These are phyloP conservation scores for Penicillium pancosmium DNA, from an alignment of 495 filamentous ascomycete species.

Conservation along the genomic window DNA sequence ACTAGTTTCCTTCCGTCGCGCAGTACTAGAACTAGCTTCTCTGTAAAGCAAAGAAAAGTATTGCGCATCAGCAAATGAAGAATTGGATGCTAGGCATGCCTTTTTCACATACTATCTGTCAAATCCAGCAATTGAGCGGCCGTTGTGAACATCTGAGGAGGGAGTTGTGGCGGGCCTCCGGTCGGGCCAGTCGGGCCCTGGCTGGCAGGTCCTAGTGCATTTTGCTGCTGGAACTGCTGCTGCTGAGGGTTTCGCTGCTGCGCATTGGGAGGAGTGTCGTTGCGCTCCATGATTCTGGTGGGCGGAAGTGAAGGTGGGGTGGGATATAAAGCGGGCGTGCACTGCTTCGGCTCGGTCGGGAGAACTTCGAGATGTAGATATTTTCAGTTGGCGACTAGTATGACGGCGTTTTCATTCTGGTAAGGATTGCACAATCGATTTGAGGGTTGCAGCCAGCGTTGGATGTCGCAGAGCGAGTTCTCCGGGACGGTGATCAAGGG, in stretches of 20 bases:
- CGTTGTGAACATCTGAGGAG: constrained; percentile 94
- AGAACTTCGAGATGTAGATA: background rate
- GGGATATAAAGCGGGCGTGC: constrained; percentile 7
- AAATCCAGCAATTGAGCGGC: constrained; percentile 92
- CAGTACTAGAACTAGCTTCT: constrained; percentile 88
- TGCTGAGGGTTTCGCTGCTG: constrained; percentile 26
- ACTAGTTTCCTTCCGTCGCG: constrained; percentile 92
- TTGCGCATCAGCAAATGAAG: background rate
- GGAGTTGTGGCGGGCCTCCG: constrained; percentile 51
- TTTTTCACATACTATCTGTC: constrained; percentile 76
- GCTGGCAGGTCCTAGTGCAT: constrained; percentile 26
- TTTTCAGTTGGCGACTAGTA: background rate
- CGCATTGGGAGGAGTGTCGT: constrained; percentile 36
- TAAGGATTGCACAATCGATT: constrained; percentile 10
- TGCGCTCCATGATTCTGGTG: constrained; percentile 42
- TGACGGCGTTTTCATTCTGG: constrained; percentile 11
- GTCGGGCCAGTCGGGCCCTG: constrained; percentile 24
- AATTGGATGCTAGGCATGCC: background rate
- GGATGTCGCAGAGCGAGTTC: constrained; percentile 8
- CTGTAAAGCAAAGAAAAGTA: constrained; percentile 43
- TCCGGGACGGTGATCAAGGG: constrained; percentile 17
- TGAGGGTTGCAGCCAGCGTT: constrained; percentile 1
- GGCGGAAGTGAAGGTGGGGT: constrained; percentile 11
- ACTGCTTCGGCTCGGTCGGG: background rate
- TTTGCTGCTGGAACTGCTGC: constrained; percentile 21